phyloP scores from a whole-genome alignment of 2,329 filamentous ascomycete genomes.

The Acrocalymma vagum region DNA sequence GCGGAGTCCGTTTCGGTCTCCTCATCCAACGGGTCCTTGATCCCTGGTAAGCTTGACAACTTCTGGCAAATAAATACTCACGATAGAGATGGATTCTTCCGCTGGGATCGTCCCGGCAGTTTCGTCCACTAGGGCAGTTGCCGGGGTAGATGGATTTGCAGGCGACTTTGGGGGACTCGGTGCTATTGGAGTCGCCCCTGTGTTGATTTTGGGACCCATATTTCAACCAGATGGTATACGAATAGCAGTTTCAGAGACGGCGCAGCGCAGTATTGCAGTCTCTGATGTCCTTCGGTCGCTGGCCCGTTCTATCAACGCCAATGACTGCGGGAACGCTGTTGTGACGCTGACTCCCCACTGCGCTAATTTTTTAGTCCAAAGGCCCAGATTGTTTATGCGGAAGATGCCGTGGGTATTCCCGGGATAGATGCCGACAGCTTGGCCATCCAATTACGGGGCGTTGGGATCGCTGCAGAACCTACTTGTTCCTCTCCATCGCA shows the following conservation, averaged over 20 bases:
- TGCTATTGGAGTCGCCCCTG: no score
- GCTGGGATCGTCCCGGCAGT: conserved; percentile 1
- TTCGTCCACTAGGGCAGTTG: neutral
- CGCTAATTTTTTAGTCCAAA: no score
- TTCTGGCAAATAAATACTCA: conserved; percentile 4
- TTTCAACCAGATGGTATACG: conserved; percentile 4
- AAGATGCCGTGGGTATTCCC: no score
- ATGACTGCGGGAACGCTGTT: no score
- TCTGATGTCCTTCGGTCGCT: no score
- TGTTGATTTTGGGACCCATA: no score
- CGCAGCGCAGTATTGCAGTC: conserved; percentile 2
- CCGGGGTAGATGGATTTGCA: conserved; percentile 3
- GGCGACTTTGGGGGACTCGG: conserved; percentile 4
- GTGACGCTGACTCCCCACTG: conserved; percentile 2
- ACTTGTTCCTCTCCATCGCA: no score
- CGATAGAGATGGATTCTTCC: conserved; percentile 4
- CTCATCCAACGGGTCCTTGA: conserved; percentile 6
- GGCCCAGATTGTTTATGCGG: no score
- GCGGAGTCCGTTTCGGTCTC: conserved; percentile 34
- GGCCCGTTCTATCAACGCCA: no score
- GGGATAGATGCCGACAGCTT: conserved; percentile 6
- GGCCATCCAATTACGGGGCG: conserved; percentile 4
- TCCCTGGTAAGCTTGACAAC: conserved; percentile 4
- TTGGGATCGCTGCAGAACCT: conserved; percentile 2
- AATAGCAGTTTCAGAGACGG: conserved; percentile 4